Conservation (phyloP, 2,329 filamentous ascomycete species). For the Thermomyces lanuginosus region DNA sequence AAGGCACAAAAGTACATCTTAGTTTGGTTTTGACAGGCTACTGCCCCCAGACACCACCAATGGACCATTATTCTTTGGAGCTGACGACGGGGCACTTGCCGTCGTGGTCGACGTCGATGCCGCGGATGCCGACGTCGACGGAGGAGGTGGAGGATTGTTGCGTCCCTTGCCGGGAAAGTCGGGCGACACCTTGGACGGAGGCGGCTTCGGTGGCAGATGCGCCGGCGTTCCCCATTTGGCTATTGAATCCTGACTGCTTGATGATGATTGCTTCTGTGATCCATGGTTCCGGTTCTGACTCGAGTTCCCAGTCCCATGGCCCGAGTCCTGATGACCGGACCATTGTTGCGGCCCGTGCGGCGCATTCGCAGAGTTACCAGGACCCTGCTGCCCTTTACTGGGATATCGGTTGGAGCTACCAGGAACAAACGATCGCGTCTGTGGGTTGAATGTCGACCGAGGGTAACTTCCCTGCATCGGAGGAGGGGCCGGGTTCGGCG, state of each 20-base stretch:
- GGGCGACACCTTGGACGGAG: constrained; percentile 30
- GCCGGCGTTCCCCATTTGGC: constrained; percentile 36
- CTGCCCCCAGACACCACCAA: constrained; percentile 25
- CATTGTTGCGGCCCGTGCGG: constrained; percentile 14
- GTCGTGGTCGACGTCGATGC: constrained; percentile 10
- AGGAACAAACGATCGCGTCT: constrained; percentile 83
- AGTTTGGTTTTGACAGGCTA: constrained; percentile 14
- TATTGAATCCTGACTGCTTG: constrained; percentile 25
- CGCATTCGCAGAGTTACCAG: constrained; percentile 13
- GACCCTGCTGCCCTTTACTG: constrained; percentile 16
- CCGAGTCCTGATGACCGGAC: constrained; percentile 14
- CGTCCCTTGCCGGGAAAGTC: constrained; percentile 26
- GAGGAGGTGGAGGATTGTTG: constrained; percentile 9
- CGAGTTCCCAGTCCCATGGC: too few species aligned
- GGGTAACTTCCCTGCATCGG: constrained; percentile 73
- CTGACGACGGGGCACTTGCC: too few species aligned
- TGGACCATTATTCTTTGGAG: too few species aligned
- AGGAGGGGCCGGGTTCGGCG: constrained; percentile 57
- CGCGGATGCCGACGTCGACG: constrained; percentile 12
- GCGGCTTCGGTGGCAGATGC: constrained; percentile 34
- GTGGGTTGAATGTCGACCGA: constrained; percentile 78
- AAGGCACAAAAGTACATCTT: too few species aligned
- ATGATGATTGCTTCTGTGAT: too few species aligned
- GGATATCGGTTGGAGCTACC: constrained; percentile 23
- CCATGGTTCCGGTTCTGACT: constrained; percentile 5